phyloP scores from a whole-genome alignment of 2,329 filamentous ascomycete genomes.

The Aspergillus sp. region DNA sequence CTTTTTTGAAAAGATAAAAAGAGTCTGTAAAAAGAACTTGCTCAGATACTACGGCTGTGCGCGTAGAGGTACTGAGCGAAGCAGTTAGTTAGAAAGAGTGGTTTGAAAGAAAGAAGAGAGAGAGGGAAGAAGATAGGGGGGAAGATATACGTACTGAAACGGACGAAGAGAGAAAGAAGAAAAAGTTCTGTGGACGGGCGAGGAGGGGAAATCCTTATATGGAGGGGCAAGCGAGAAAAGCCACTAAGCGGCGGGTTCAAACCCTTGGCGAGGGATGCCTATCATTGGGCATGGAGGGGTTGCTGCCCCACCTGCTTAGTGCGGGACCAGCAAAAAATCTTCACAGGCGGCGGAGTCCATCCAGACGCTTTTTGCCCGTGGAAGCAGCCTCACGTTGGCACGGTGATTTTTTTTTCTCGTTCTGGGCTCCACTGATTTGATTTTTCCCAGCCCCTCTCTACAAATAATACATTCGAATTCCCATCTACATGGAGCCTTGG shows the following conservation, averaged over 20 bases:
- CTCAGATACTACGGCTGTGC: constrained; percentile 48
- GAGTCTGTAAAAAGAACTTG: constrained; percentile 33
- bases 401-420: constrained; percentile 10
- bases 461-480: too few relatives aligned
- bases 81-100: constrained; percentile 17
- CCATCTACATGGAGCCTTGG: too few relatives aligned
- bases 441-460: too few relatives aligned
- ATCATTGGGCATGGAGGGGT: constrained; percentile 26
- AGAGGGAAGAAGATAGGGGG: constrained; percentile 17
- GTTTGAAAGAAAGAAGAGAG: constrained; percentile 18
- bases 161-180: constrained; percentile 34
- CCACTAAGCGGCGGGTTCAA: constrained; percentile 32
- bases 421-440: constrained; percentile 1
- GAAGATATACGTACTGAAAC: constrained; percentile 43
- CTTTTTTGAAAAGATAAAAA: constrained; percentile 46
- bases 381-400: too few relatives aligned
- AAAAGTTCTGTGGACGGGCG: constrained; percentile 35
- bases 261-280: constrained; percentile 20
- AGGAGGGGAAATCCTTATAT: constrained; percentile 44
- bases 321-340: constrained; percentile 15
- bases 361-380: not conserved
- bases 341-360: constrained; percentile 18
- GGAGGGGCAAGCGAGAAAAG: constrained; percentile 41
- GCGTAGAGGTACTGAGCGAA: constrained; percentile 47
- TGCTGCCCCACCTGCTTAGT: constrained; percentile 18